A percentile compares a stretch with the other conserved stretches of the same genome.
Evolutionary conservation across 768 basidiomycete species (phyloP).

Genomic region (Tulasnella sp.): DNA sequence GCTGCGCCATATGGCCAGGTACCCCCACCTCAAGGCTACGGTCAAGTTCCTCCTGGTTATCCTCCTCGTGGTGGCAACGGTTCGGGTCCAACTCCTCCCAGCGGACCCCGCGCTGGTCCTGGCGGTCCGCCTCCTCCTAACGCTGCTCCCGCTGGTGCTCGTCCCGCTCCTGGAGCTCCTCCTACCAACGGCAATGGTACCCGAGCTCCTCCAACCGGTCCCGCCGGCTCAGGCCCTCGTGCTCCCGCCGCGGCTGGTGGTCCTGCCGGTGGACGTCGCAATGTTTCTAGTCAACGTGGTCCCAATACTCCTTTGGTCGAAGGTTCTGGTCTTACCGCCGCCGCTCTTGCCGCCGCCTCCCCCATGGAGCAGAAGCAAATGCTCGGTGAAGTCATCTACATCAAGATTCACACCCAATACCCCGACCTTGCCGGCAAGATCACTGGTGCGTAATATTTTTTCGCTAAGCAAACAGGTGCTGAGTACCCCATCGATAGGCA

Average conservation of each 20-base stretch:
- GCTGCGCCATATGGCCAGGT: constrained; percentile 52
- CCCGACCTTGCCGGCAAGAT: constrained; percentile 97
- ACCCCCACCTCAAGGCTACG: constrained; percentile 51
- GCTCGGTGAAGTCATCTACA: constrained; percentile 93
- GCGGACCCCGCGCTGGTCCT: constrained; percentile 28
- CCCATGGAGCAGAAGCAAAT: constrained; percentile 96
- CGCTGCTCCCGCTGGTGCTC: constrained; percentile 23
- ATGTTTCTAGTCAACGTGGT: constrained; percentile 22
- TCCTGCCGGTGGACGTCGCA: constrained; percentile 21
- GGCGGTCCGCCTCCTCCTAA: constrained; percentile 47
- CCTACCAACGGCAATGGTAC: constrained; percentile 34
- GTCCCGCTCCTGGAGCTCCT: constrained; percentile 26
- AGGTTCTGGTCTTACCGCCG: constrained; percentile 48
- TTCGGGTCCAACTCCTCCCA: constrained; percentile 47
- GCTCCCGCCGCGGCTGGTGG: constrained; percentile 19
- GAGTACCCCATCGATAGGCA: constrained; percentile 25
- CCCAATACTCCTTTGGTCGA: constrained; percentile 33
- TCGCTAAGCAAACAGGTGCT: not conserved
- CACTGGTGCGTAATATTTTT: constrained; percentile 41
- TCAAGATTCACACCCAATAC: constrained; percentile 78
- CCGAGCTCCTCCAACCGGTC: constrained; percentile 21
- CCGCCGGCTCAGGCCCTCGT: constrained; percentile 24
- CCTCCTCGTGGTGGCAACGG: constrained; percentile 40
- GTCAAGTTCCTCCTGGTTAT: constrained; percentile 32
- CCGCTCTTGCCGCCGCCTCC: constrained; percentile 45